A percentile compares a stretch with the other conserved stretches of the same genome.
These are phyloP conservation scores for Elymus sibiricus DNA, from an alignment of 176 grass and related monocot species.

Conservation along the genomic window DNA sequence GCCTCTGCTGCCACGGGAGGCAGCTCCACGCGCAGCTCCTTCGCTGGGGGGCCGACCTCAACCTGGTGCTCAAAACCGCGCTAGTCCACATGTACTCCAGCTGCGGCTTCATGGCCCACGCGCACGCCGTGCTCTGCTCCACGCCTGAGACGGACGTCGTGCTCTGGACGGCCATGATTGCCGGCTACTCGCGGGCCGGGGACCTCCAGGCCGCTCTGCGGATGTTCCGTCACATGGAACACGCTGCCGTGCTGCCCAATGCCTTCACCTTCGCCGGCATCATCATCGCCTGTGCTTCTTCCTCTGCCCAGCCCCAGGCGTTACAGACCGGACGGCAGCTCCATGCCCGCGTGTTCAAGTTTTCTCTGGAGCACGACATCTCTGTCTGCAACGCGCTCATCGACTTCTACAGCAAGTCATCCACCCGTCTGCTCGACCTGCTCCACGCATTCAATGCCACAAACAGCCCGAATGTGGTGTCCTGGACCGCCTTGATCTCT, in stretches of 20 bases:
- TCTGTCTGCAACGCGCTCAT: conserved; percentile 62
- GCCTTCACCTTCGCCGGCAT: conserved; percentile 67
- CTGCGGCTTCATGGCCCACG: conserved; percentile 39
- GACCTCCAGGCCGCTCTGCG: conserved; percentile 33
- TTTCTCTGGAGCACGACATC: conserved; percentile 41
- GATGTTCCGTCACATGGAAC: conserved; percentile 54
- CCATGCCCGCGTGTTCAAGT: conserved; percentile 58
- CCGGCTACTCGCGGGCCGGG: conserved; percentile 41
- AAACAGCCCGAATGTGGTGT: conserved; percentile 58
- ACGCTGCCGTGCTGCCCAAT: conserved; percentile 33
- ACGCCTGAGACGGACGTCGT: conserved; percentile 57
- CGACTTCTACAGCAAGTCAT: conserved; percentile 65
- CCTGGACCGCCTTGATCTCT: conserved; percentile 57
- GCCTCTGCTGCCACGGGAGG: conserved; percentile 18
- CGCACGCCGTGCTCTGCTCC: conserved; percentile 40
- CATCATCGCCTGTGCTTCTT: conserved; percentile 46
- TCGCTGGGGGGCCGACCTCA: conserved; percentile 42
- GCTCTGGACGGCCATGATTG: conserved; percentile 68
- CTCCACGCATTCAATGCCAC: conserved; percentile 36
- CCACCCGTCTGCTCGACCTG: conserved; percentile 21
- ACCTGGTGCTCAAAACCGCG: conserved; percentile 68
- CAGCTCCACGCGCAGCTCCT: conserved; percentile 71
- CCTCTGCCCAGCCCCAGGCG: neutral
- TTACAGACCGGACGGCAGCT: conserved; percentile 46
- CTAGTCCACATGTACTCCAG: conserved; percentile 70